Percentiles rank a stretch among this genome's conserved stretches.
Conservation (phyloP, 2,329 filamentous ascomycete genomes). For the Ascochyta viciae-villosae region DNA sequence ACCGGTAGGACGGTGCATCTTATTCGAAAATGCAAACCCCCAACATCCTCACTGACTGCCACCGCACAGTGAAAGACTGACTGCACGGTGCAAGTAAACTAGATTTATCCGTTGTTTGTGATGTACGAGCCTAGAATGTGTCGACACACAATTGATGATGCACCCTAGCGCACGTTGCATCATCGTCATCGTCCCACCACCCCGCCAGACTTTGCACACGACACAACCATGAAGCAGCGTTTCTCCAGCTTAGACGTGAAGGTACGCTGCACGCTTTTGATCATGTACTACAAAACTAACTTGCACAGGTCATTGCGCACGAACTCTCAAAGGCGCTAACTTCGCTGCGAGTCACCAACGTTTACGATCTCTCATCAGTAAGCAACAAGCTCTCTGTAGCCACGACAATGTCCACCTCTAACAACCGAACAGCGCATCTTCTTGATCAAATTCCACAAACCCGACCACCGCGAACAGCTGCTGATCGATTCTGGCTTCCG, state of each 20-base stretch:
- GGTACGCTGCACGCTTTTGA: conserved; percentile 49
- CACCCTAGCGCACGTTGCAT: conserved; percentile 17
- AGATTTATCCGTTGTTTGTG: not conserved
- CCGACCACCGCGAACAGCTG: conserved; percentile 85
- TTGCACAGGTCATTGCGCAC: conserved; percentile 81
- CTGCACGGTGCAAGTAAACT: not conserved
- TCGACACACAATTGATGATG: not conserved
- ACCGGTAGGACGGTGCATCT: conserved; percentile 16
- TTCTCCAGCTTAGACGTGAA: conserved; percentile 83
- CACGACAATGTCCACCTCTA: not conserved
- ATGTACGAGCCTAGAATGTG: not conserved
- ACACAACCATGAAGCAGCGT: conserved; percentile 73
- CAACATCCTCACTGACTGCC: conserved; percentile 14
- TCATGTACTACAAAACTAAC: conserved; percentile 1
- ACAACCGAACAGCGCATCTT: conserved; percentile 74
- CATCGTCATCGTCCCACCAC: conserved; percentile 43
- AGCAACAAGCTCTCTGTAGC: conserved; percentile 19
- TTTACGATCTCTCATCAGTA: conserved; percentile 91
- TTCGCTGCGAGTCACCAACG: conserved; percentile 83
- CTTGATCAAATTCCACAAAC: conserved; percentile 92
- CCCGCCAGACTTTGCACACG: conserved; percentile 41
- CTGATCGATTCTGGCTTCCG: conserved; percentile 95
- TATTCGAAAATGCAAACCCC: conserved; percentile 9
- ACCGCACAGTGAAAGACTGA: not conserved
- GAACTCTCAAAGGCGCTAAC: conserved; percentile 83